Evolutionary conservation across 495 filamentous ascomycete genomes (phyloP).

Genomic region (Aspergillus conjunctus): DNA sequence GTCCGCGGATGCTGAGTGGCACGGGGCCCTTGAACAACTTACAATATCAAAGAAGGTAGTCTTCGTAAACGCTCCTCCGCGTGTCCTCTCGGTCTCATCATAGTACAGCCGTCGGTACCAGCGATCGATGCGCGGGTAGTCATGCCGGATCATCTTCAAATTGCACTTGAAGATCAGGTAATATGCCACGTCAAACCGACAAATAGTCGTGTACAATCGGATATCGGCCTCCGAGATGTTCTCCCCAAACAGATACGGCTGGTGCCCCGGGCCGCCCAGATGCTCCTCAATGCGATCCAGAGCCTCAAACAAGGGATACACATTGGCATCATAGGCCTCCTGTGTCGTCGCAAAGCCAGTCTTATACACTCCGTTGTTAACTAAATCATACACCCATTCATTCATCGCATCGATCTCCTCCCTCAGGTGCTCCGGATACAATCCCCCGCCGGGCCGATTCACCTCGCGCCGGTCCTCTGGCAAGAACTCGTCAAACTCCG

Average conservation of each 20-base stretch:
- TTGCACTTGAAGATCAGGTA: constrained; percentile 75
- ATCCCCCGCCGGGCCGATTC: constrained; percentile 46
- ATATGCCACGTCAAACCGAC: constrained; percentile 67
- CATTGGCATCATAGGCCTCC: constrained; percentile 62
- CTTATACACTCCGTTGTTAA: constrained; percentile 76
- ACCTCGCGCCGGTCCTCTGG: constrained; percentile 50
- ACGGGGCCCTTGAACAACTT: too few species aligned
- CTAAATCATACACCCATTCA: constrained; percentile 63
- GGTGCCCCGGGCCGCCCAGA: constrained; percentile 47
- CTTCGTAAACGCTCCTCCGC: constrained; percentile 61
- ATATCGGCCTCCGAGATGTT: constrained; percentile 70
- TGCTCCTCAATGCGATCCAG: constrained; percentile 66
- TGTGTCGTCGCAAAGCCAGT: constrained; percentile 67
- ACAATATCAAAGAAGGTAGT: constrained; percentile 67
- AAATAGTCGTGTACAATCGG: constrained; percentile 63
- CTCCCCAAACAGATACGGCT: constrained; percentile 66
- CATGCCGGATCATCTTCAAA: constrained; percentile 66
- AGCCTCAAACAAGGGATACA: constrained; percentile 61
- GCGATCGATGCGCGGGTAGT: constrained; percentile 67
- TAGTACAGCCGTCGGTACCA: constrained; percentile 76
- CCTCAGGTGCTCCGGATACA: constrained; percentile 59
- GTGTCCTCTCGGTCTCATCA: constrained; percentile 54
- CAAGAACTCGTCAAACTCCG: constrained; percentile 61
- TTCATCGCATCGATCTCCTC: constrained; percentile 63
- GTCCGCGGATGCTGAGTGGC: too few species aligned